Percentiles rank a stretch among this genome's conserved stretches.
Conservation (phyloP, 169 alveolate genomes). For the Sarcocystis neurona region DNA sequence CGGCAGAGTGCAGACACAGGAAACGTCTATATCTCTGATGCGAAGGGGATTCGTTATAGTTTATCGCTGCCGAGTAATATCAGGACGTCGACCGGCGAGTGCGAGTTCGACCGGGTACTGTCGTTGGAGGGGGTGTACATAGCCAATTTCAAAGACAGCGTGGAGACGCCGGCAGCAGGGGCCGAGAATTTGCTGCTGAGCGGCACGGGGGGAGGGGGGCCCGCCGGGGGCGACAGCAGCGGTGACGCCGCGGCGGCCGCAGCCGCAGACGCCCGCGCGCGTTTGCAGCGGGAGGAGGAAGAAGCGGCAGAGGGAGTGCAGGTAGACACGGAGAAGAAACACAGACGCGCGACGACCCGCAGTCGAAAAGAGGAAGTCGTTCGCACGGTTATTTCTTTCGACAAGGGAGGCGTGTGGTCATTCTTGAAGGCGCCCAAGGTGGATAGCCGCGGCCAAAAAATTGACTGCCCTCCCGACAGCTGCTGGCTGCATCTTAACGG, state of each 20-base stretch:
- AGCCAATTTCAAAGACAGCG: constrained; percentile 91
- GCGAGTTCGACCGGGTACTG: constrained; percentile 94
- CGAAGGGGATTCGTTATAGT: constrained; percentile 92
- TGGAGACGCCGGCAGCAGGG: constrained; percentile 61
- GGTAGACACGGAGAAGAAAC: constrained; percentile 56
- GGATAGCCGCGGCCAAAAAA: constrained; percentile 90
- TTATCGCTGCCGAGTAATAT: constrained; percentile 90
- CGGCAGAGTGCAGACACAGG: constrained; percentile 84
- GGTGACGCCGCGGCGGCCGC: constrained; percentile 15
- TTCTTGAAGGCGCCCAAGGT: constrained; percentile 93
- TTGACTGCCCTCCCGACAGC: constrained; percentile 86
- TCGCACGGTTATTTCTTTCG: constrained; percentile 94
- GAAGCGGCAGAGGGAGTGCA: constrained; percentile 65
- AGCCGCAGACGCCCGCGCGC: constrained; percentile 66
- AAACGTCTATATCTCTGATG: constrained; percentile 92
- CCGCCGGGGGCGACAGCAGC: constrained; percentile 57
- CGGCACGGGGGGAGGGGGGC: constrained; percentile 53
- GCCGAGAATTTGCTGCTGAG: constrained; percentile 42
- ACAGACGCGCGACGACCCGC: constrained; percentile 40
- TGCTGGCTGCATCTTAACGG: constrained; percentile 95
- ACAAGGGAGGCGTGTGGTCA: constrained; percentile 98
- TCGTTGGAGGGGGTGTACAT: constrained; percentile 96
- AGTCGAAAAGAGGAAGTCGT: constrained; percentile 70
- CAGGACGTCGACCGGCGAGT: constrained; percentile 89
- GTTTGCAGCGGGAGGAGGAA: constrained; percentile 66